These are phyloP conservation scores for Globisporangium irregulare DNA, from an alignment of 352 stramenopile genomes.

Conservation along the genomic window DNA sequence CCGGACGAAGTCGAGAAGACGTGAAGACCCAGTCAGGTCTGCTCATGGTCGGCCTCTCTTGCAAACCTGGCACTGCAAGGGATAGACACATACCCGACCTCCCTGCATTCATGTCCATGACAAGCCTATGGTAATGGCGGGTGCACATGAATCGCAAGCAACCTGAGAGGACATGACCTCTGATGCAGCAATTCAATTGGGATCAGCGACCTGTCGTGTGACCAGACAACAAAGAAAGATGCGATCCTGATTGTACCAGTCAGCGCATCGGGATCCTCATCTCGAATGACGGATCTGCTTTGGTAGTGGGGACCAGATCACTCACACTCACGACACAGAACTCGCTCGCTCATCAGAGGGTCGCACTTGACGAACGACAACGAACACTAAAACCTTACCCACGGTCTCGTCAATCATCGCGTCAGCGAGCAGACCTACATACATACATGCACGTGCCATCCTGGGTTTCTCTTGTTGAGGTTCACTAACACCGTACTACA, in stretches of 20 bases:
- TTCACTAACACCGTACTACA: neutral
- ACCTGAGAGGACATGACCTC: too few species aligned
- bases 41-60: neutral
- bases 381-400: neutral
- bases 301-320: neutral
- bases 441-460: neutral
- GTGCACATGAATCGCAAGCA: too few species aligned
- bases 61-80: too few species aligned
- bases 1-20: neutral
- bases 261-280: neutral
- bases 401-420: neutral
- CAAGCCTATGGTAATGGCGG: too few species aligned
- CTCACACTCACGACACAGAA: too few species aligned
- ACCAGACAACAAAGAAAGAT: neutral
- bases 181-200: neutral
- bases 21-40: neutral
- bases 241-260: neutral
- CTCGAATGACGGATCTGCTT: neutral
- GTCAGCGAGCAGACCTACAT: neutral
- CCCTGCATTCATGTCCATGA: too few species aligned
- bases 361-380: neutral
- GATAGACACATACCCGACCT: neutral
- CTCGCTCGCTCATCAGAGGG: neutral
- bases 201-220: neutral
- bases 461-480: neutral